Evolutionary conservation across 805 yeast species (phyloP).

Genomic region (Candida rishiriensis): DNA sequence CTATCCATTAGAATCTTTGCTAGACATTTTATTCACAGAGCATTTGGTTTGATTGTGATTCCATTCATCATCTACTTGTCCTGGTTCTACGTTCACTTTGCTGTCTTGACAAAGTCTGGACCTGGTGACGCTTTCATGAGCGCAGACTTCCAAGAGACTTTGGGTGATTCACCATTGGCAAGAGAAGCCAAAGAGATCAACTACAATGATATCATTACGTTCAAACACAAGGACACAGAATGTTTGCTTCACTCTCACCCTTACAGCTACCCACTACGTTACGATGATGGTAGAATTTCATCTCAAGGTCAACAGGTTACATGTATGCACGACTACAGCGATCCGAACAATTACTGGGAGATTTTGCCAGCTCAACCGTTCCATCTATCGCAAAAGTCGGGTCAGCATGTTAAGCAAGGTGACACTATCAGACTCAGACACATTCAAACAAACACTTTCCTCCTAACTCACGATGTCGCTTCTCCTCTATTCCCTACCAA

Average conservation of each 20-base stretch:
- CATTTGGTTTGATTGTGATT: slow-evolving; percentile 62
- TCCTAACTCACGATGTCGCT: slow-evolving; percentile 92
- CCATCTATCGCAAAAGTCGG: slow-evolving; percentile 34
- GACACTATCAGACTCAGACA: slow-evolving; percentile 79
- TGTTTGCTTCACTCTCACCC: slow-evolving; percentile 81
- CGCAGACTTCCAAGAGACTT: slow-evolving; percentile 89
- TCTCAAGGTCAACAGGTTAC: slow-evolving; percentile 96
- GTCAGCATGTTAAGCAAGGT: slow-evolving; percentile 58
- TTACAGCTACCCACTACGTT: slow-evolving; percentile 77
- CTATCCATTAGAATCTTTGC: slow-evolving; percentile 50
- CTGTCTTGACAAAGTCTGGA: slow-evolving; percentile 77
- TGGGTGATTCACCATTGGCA: slow-evolving; percentile 78
- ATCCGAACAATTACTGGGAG: slow-evolving; percentile 79
- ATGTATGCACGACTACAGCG: slow-evolving; percentile 48
- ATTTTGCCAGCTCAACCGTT: slow-evolving; percentile 58
- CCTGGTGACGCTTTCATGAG: slow-evolving; percentile 96
- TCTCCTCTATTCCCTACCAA: slow-evolving; percentile 91
- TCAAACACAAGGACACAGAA: slow-evolving; percentile 76
- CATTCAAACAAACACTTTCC: slow-evolving; percentile 68
- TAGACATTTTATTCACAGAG: slow-evolving; percentile 73
- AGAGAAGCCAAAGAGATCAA: slow-evolving; percentile 66
- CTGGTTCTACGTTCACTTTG: slow-evolving; percentile 92
- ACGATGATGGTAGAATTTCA: slow-evolving; percentile 93
- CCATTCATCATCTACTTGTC: slow-evolving; percentile 80
- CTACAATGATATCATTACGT: slow-evolving; percentile 69